A percentile compares a stretch with the other conserved stretches of the same genome.
Evolutionary conservation across 2,329 filamentous ascomycete genomes (phyloP).

Genomic region (Aspergillus fijiensis): DNA sequence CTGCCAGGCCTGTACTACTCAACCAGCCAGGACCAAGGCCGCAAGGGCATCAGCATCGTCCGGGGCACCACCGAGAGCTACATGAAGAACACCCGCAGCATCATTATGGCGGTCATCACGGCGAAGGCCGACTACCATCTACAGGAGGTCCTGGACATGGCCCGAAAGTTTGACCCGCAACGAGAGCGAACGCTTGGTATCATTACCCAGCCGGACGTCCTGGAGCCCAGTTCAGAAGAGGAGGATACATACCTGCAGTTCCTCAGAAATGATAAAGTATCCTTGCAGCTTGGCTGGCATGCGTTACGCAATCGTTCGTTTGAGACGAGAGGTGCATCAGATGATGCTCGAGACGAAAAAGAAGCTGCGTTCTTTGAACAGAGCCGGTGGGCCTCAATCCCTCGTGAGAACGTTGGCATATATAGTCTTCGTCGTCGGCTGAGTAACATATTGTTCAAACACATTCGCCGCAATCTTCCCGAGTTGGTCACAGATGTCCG

Average conservation of each 20-base stretch:
- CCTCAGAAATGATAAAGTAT: constrained; percentile 42
- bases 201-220: constrained; percentile 50
- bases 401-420: constrained; percentile 31
- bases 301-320: constrained; percentile 47
- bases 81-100: constrained; percentile 58
- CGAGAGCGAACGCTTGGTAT: constrained; percentile 44
- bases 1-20: constrained; percentile 60
- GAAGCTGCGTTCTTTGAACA: constrained; percentile 37
- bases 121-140: constrained; percentile 55
- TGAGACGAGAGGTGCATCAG: constrained; percentile 30
- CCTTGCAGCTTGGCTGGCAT: constrained; percentile 52
- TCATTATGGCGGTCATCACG: constrained; percentile 58
- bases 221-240: constrained; percentile 35
- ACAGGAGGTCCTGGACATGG: constrained; percentile 57
- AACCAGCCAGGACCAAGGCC: constrained; percentile 53
- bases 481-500: constrained; percentile 39
- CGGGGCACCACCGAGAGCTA: constrained; percentile 53
- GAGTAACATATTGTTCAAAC: constrained; percentile 35
- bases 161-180: constrained; percentile 33
- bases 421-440: constrained; percentile 39
- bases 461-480: constrained; percentile 32
- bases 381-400: constrained; percentile 28
- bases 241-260: constrained; percentile 39
- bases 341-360: constrained; percentile 30
- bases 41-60: constrained; percentile 39